Evolutionary conservation across 192 early-diverging fungal genomes (phyloP).

Genomic region (Backusella psychrophila): DNA sequence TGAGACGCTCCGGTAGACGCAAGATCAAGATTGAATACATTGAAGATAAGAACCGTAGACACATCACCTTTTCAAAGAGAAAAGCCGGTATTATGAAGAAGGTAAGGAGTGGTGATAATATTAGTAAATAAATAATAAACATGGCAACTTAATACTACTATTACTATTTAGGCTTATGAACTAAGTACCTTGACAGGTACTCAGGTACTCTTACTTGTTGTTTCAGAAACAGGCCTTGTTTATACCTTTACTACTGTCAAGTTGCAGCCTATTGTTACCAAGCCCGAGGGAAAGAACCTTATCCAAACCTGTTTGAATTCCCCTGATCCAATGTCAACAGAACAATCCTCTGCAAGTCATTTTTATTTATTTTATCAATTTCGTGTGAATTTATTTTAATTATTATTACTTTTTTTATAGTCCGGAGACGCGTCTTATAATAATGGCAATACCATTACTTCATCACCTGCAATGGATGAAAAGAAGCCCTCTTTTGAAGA

Average conservation of each 20-base stretch:
- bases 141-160: too few relatives aligned
- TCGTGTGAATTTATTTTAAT: not conserved
- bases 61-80: constrained; percentile 93
- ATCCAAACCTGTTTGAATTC: constrained; percentile 81
- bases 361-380: not conserved
- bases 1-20: constrained; percentile 75
- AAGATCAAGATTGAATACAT: constrained; percentile 98
- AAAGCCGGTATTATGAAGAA: constrained; percentile 98
- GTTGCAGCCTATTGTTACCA: constrained; percentile 88
- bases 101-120: constrained; percentile 36
- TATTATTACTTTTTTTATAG: not conserved
- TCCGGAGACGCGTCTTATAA: constrained; percentile 16
- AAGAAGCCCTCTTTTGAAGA: constrained; percentile 9
- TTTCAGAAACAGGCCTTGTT: constrained; percentile 92
- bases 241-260: constrained; percentile 94
- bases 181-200: constrained; percentile 92
- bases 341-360: not conserved
- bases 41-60: constrained; percentile 86
- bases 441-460: not conserved
- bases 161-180: constrained; percentile 71
- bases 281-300: constrained; percentile 86
- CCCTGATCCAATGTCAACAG: constrained; percentile 13
- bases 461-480: not conserved
- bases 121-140: too few relatives aligned
- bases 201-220: constrained; percentile 88